A percentile compares a stretch with the other conserved stretches of the same genome.
phyloP scores from a whole-genome alignment of 2,329 filamentous ascomycete genomes.

The Stagonosporopsis tanaceti region DNA sequence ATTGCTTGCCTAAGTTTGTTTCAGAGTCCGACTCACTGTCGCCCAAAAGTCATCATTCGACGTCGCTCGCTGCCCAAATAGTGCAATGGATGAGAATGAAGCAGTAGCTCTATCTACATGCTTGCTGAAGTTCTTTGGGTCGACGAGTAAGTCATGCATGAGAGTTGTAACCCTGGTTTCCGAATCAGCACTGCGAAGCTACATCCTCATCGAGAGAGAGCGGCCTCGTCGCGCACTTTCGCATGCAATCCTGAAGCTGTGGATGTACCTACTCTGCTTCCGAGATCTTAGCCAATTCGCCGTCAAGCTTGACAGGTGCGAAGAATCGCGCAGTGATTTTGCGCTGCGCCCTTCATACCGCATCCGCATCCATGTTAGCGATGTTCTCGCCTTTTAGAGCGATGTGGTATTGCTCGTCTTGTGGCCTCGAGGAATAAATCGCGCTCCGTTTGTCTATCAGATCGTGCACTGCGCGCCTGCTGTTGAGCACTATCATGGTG shows the following conservation, averaged over 20 bases:
- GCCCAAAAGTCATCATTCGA: conserved; percentile 34
- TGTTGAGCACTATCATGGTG: conserved; percentile 32
- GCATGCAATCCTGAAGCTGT: neutral
- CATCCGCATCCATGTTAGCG: conserved; percentile 27
- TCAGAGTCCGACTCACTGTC: conserved; percentile 21
- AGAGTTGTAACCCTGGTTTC: conserved; percentile 20
- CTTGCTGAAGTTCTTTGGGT: conserved; percentile 53
- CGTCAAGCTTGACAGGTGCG: conserved; percentile 31
- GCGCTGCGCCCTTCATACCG: conserved; percentile 30
- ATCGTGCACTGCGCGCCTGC: conserved; percentile 27
- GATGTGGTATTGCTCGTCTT: conserved; percentile 23
- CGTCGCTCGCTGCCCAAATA: conserved; percentile 33
- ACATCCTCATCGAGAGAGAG: too few relatives aligned
- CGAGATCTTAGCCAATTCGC: conserved; percentile 26
- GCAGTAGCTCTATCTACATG: conserved; percentile 30
- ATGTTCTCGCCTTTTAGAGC: conserved; percentile 29
- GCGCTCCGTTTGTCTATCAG: conserved; percentile 30
- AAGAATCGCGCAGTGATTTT: conserved; percentile 33
- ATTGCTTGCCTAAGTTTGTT: neutral
- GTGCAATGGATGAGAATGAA: conserved; percentile 29
- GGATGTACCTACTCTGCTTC: conserved; percentile 33
- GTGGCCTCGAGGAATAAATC: conserved; percentile 24
- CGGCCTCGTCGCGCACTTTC: neutral
- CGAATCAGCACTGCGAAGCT: neutral
- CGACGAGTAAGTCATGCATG: conserved; percentile 57